These are phyloP conservation scores for Vaccinium corymbosum DNA, from an alignment of 148 eudicot species.

Conservation along the genomic window DNA sequence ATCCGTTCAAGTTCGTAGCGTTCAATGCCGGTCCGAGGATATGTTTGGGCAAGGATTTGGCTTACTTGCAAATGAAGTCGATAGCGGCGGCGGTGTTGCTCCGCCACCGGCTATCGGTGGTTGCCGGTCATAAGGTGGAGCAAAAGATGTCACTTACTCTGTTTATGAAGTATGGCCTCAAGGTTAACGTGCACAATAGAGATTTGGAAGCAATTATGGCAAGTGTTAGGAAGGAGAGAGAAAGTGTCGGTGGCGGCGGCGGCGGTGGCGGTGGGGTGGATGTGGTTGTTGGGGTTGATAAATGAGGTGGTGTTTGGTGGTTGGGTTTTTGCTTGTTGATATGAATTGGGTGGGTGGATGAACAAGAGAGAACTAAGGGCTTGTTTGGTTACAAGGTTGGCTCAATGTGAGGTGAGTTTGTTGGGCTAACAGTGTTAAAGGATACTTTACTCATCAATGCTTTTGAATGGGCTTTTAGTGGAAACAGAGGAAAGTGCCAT, in stretches of 20 bases:
- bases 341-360: not conserved
- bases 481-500: not conserved
- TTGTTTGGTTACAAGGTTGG: not conserved
- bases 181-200: constrained; percentile 59
- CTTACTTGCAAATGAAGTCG: constrained; percentile 87
- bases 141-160: constrained; percentile 89
- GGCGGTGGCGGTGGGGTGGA: constrained; percentile 21
- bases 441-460: not conserved
- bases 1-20: constrained; percentile 68
- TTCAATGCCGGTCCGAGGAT: constrained; percentile 89
- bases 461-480: not conserved
- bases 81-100: constrained; percentile 74
- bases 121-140: constrained; percentile 67
- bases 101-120: constrained; percentile 55
- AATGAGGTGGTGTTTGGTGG: not conserved
- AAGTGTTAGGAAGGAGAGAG: constrained; percentile 19
- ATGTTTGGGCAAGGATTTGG: constrained; percentile 82
- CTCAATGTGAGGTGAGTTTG: constrained; percentile 9
- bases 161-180: constrained; percentile 87
- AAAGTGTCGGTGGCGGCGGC: constrained; percentile 13
- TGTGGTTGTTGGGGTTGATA: not conserved
- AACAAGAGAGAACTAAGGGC: not conserved
- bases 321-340: not conserved
- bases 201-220: constrained; percentile 39
- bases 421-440: not conserved